Conservation (phyloP, 106 monocot species). For the Dendrobium nobile region DNA sequence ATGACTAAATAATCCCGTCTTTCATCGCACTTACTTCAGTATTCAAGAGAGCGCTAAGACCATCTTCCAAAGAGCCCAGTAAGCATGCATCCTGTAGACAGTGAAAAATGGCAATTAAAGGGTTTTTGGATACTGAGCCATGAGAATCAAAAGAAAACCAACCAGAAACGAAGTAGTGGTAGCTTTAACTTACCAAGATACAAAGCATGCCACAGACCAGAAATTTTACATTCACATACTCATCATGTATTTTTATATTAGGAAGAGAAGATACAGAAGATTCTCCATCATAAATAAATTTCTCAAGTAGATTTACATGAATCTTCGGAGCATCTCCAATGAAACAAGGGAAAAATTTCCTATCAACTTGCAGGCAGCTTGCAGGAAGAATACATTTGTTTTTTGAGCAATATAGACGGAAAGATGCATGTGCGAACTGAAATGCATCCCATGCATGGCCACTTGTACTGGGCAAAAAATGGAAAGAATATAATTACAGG, state of each 20-base stretch:
- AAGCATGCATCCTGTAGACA: slow-evolving; percentile 67
- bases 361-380: slow-evolving; percentile 25
- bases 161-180: neutral
- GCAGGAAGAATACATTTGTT: slow-evolving; percentile 31
- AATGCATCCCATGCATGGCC: slow-evolving; percentile 94
- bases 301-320: slow-evolving; percentile 42
- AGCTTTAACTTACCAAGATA: slow-evolving; percentile 49
- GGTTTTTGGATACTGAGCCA: neutral
- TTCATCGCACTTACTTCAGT: slow-evolving; percentile 63
- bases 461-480: slow-evolving; percentile 37
- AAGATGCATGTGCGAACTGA: slow-evolving; percentile 91
- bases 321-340: slow-evolving; percentile 84
- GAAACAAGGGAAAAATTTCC: slow-evolving; percentile 51
- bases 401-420: slow-evolving; percentile 55
- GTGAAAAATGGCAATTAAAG: neutral
- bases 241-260: slow-evolving; percentile 77
- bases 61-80: slow-evolving; percentile 82
- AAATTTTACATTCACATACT: slow-evolving; percentile 58
- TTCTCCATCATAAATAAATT: slow-evolving; percentile 30
- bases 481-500: neutral
- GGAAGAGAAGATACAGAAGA: slow-evolving; percentile 38
- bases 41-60: slow-evolving; percentile 82
- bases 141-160: neutral
- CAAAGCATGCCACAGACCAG: slow-evolving; percentile 80
- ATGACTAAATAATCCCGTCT: neutral